Evolutionary conservation across 2,329 filamentous ascomycete genomes (phyloP), one percentile per base, ranked within the genome.

Genomic region (Mollisia scopiformis): DNA sequence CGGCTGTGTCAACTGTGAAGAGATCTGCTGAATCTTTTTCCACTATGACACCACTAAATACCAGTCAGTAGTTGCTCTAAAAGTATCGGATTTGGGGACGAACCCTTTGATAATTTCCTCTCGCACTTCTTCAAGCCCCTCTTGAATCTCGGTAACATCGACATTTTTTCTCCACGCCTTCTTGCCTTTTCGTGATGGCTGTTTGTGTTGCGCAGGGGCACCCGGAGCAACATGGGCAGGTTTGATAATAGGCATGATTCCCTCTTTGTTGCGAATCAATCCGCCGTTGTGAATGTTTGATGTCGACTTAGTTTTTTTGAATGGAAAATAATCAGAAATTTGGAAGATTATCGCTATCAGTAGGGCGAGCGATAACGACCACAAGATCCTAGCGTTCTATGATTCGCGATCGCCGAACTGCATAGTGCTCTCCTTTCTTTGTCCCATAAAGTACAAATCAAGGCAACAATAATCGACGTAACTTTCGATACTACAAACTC

Each of bases 121-220:
- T 71, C 95, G 92, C 67, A 96, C 80, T 72, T 90, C 84, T 65
- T 93, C 89, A 33, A 99, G 85, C 62, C 95, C 95, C 57, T 89
- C 80, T 71, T 94, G 85, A 27, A 99, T 86, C 64, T 96, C 89
- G 28, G 91, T 89, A 64, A 98, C 86, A 77, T 99, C 92, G 76
- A 99, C 92, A 79, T 99, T 97, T 77, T 98, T 99, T 73, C 95
- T 86, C 95, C 95, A 99, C 31, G 95, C 94, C 80, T 96, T 98
- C 79, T 98, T 98, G 71, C 96, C 95, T 76, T 99, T 99, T 74
- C 95, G 85, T 5, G 94, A 98, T 27, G 93, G 87, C 76, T 99
- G 95, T 66, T 86, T 93, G 78, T 89, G 88, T 68, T 96, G 92
- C 65, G 88, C 87, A 11, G 93, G 93, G 19, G 91, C 89, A 35